Evolutionary conservation across 257 asterid genomes (phyloP), one percentile per base, ranked within the genome.

Genomic region (Solanum neorickii): DNA sequence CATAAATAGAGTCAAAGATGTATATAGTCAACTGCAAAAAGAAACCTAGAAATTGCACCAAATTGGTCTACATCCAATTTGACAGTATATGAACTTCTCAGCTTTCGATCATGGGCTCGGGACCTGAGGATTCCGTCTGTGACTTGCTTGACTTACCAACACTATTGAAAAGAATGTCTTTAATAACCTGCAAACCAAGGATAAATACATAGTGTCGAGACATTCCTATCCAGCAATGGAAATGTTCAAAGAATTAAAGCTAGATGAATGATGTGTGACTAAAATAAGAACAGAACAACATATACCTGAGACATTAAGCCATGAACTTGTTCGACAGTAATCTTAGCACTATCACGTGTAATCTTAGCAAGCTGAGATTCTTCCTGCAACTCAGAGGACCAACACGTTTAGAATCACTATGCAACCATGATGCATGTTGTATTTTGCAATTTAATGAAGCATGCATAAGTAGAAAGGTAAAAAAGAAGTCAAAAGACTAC

Each of bases 311-410:
- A 97, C 99, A 97, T 97, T 90, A 97, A 90, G 82, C 98, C 98
- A 90, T 97, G 99, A 88, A 97, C 98, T 93, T 97, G 99, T 92
- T 97, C 99, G 47, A 94, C 99, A 14, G 99, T 95, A 87, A 97
- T 97, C 93, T 97, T 97, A 25, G 94, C 93, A 87, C 99, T 95
- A 86, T 97, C 98, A 77, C 98, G 98, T 39, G 98, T 95, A 47
- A 97, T 97, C 97, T 95, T 97, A 86, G 94, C 91, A 66, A 97
- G 97, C 89, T 92, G 98, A 87, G 99, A 97, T 88, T 95, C 99
- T 88, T 97, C 99, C 99, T 97, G 98, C 72, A 88, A 85, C 74
- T 29, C 85, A 47, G 69, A 18, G 46, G 21, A 82, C 20, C 85
- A 82, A 47, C 29, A 47, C 85, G 29, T 29, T 80, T 29, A 49